phyloP scores from a whole-genome alignment of 345 rosid species.

The Psidium guajava region DNA sequence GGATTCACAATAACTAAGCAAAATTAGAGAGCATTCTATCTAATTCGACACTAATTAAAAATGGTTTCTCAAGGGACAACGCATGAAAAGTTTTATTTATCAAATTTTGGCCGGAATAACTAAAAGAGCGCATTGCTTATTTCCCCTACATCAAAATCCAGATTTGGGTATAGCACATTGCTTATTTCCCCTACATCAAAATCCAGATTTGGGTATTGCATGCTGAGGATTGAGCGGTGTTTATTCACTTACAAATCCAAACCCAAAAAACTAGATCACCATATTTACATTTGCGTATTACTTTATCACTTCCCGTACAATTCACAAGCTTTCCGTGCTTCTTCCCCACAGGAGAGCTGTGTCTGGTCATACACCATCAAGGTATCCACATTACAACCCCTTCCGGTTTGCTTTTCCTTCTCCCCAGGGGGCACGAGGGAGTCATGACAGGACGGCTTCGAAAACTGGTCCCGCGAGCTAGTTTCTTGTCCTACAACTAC shows the following conservation, averaged over 20 bases:
- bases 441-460: conserved; percentile 19
- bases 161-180: neutral
- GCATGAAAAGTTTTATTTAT: neutral
- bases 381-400: conserved; percentile 10
- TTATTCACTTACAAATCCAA: neutral
- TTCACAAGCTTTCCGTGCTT: conserved; percentile 8
- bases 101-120: neutral
- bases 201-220: neutral
- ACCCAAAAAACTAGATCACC: neutral
- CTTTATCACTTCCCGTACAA: conserved; percentile 12
- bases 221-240: neutral
- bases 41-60: neutral
- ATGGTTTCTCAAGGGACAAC: neutral
- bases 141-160: neutral
- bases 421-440: neutral
- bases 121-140: neutral
- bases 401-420: neutral
- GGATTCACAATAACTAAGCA: neutral
- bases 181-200: neutral
- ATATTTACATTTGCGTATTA: neutral
- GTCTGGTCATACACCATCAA: conserved; percentile 14
- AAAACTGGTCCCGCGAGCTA: conserved; percentile 27
- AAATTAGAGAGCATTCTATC: neutral
- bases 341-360: conserved; percentile 27
- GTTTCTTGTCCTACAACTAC: conserved; percentile 2